Evolutionary conservation across 1,139 yeast genomes (phyloP).

Genomic region (Kodamaea alishanica): DNA sequence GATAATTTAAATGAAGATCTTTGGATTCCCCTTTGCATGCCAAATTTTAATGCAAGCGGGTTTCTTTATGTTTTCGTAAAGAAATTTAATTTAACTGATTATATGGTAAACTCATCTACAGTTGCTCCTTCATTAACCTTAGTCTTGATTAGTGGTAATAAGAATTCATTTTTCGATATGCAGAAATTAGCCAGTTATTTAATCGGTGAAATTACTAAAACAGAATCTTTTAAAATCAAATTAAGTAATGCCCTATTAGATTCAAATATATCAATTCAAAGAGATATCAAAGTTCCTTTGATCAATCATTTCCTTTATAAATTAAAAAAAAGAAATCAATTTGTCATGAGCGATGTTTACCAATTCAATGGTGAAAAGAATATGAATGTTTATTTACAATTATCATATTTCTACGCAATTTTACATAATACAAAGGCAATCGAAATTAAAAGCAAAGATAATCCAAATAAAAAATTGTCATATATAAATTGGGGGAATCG

Average conservation of each 20-base stretch:
- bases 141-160: slow-evolving; percentile 76
- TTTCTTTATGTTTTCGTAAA: slow-evolving; percentile 79
- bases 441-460: slow-evolving; percentile 13
- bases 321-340: slow-evolving; percentile 46
- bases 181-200: slow-evolving; percentile 56
- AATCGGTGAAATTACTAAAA: slow-evolving; percentile 36
- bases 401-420: slow-evolving; percentile 31
- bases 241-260: slow-evolving; percentile 31
- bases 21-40: slow-evolving; percentile 93
- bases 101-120: slow-evolving; percentile 9
- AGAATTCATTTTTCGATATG: slow-evolving; percentile 75
- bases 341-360: slow-evolving; percentile 27
- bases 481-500: slow-evolving; percentile 29
- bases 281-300: slow-evolving; percentile 56
- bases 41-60: slow-evolving; percentile 84
- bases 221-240: slow-evolving; percentile 35
- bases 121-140: slow-evolving; percentile 39
- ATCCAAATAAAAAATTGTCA: slow-evolving; percentile 30
- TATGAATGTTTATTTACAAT: slow-evolving; percentile 20
- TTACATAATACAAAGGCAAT: slow-evolving; percentile 29
- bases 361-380: slow-evolving; percentile 15
- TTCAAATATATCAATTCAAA: slow-evolving; percentile 21
- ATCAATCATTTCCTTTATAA: slow-evolving; percentile 81
- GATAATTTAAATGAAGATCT: slow-evolving; percentile 54
- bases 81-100: slow-evolving; percentile 40